These are phyloP conservation scores for Vicia faba DNA, from an alignment of 306 rosid genomes.

Conservation along the genomic window DNA sequence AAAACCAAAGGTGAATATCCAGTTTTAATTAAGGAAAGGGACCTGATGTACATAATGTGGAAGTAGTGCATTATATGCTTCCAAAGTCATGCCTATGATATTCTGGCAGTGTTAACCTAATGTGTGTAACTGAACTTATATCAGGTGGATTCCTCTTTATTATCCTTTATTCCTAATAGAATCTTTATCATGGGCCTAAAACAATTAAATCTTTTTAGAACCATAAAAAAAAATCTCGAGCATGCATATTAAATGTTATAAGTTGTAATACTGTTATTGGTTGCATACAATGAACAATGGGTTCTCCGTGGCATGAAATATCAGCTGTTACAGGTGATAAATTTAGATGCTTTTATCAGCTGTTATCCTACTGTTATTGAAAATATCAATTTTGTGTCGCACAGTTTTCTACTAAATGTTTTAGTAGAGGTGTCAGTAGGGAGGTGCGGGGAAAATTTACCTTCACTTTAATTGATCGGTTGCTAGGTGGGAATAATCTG, in stretches of 20 bases:
- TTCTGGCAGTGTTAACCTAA: constrained; percentile 5
- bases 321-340: not conserved
- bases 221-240: not conserved
- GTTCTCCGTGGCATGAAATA: too few relatives aligned
- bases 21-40: not conserved
- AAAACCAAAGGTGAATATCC: constrained; percentile 57
- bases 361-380: too few relatives aligned
- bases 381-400: too few relatives aligned
- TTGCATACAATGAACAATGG: too few relatives aligned
- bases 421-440: too few relatives aligned
- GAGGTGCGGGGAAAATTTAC: too few relatives aligned
- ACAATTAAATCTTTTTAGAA: not conserved
- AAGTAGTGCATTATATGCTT: constrained; percentile 38
- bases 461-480: too few relatives aligned
- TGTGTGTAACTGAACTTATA: constrained; percentile 7
- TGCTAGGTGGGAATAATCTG: too few relatives aligned
- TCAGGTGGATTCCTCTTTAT: constrained; percentile 13
- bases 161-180: constrained; percentile 5
- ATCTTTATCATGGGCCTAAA: not conserved
- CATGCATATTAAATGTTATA: not conserved
- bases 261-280: too few relatives aligned
- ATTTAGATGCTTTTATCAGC: not conserved
- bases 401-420: too few relatives aligned
- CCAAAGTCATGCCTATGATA: constrained; percentile 11
- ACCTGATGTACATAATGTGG: constrained; percentile 36